Base-by-base conservation (phyloP, 2,329 filamentous ascomycete genomes). In the Phoma sp. region DNA sequence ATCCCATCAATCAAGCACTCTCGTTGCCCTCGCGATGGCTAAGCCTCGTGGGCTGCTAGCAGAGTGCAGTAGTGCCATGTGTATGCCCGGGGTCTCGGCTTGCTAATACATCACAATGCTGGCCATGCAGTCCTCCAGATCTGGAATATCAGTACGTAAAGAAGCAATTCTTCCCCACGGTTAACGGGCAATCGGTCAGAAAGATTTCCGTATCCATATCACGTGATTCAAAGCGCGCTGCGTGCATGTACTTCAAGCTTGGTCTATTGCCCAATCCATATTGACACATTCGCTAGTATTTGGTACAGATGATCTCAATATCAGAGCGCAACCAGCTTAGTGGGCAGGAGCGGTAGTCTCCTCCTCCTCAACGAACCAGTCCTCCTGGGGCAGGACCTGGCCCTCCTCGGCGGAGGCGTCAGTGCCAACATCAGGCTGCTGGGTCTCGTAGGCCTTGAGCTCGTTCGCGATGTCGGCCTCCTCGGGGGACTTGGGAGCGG, bases 371-470 rank as follows among this genome's bases (percentile, higher is more conserved):
- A 93, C 92, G 68, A 96, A 90, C 91, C 92, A 97, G 73, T 87
- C 84, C 76, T 88, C 82, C 74, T 86, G 83, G 28, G 80, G 81
- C 40, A 80, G 88, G 80, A 78, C 80, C 57, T 88, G 83, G 52
- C 84, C 81, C 64, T 82, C 81, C 76, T 72, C 67, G 57, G 80
- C 77, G 66, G 83, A 81, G 65, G 90, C 86, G 46, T 50, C 52
- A 78, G 91, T 87, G 65, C 93, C 93, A 64, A 98, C 88, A 80
- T 99, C 95, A 67, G 97, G 93, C 69, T 88, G 85, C 84, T 96
- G 92, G 76, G 81, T 85, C 86, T 98, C 93, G 85, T 99, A 99
- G 76, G 92, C 88, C 83, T 95, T 89, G 77, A 99, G 82, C 78
- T 91, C 93, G 78, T 85, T 89, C 75, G 93, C 92, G 62, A 99